Conservation (phyloP, 2,329 filamentous ascomycete genomes). For the Pyrenochaeta sp. region DNA sequence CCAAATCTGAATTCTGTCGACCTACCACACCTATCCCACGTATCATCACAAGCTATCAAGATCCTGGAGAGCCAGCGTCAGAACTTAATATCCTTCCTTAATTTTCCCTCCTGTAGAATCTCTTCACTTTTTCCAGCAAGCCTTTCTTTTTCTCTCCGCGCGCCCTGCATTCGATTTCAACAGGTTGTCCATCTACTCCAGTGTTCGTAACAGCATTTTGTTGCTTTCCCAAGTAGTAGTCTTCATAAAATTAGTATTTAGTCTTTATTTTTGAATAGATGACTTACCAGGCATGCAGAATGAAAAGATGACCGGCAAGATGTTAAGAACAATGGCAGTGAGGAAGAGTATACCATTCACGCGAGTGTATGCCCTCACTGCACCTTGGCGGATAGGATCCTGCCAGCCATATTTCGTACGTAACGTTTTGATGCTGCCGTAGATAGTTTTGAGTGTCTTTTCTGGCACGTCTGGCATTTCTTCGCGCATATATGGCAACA, state of each 20-base stretch:
- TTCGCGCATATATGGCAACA: slow-evolving; percentile 43
- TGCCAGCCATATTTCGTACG: slow-evolving; percentile 40
- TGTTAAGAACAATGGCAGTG: slow-evolving; percentile 40
- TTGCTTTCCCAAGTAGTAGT: slow-evolving; percentile 44
- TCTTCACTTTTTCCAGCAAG: slow-evolving; percentile 6
- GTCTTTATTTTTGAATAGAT: not conserved
- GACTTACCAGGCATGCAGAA: slow-evolving; percentile 50
- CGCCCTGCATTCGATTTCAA: slow-evolving; percentile 9
- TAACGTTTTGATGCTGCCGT: slow-evolving; percentile 48
- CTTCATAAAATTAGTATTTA: slow-evolving; percentile 2
- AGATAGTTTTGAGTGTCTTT: slow-evolving; percentile 39
- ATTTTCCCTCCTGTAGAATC: slow-evolving; percentile 3
- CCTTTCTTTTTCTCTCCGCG: not conserved
- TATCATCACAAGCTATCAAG: too few relatives aligned
- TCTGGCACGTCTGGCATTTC: slow-evolving; percentile 39
- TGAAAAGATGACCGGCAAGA: slow-evolving; percentile 46
- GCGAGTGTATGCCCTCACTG: slow-evolving; percentile 49
- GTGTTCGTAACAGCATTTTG: slow-evolving; percentile 34
- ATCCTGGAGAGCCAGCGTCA: too few relatives aligned
- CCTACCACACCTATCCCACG: too few relatives aligned
- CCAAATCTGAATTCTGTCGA: too few relatives aligned
- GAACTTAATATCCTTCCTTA: not conserved
- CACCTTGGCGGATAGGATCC: slow-evolving; percentile 49
- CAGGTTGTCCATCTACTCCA: slow-evolving; percentile 26
- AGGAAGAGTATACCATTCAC: slow-evolving; percentile 51